A percentile compares a stretch with the other conserved stretches of the same genome.
phyloP scores from a whole-genome alignment of 2,329 filamentous ascomycete genomes.

The Juglanconis sp. region DNA sequence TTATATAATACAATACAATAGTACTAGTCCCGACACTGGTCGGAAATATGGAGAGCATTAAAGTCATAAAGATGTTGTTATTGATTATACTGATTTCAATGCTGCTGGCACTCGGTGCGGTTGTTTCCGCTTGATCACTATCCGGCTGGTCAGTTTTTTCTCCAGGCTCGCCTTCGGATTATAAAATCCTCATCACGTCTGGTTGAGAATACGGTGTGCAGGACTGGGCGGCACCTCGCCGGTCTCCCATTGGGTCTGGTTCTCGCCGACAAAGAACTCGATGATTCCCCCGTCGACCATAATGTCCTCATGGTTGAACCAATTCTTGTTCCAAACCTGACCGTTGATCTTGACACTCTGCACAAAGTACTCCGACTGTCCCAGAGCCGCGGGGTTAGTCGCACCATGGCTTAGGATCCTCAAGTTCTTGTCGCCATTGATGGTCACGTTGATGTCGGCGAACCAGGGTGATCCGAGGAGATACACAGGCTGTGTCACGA shows the following conservation, averaged over 20 bases:
- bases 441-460: constrained; percentile 52
- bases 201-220: constrained; percentile 18
- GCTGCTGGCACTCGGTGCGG: too few relatives aligned
- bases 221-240: constrained; percentile 50
- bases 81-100: too few relatives aligned
- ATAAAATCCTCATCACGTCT: not conserved
- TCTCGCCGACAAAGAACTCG: constrained; percentile 43
- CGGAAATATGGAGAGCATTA: too few relatives aligned
- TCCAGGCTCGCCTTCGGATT: too few relatives aligned
- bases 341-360: constrained; percentile 53
- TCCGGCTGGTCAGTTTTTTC: too few relatives aligned
- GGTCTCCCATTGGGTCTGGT: constrained; percentile 42
- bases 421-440: constrained; percentile 43
- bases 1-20: too few relatives aligned
- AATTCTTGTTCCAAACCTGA: constrained; percentile 48
- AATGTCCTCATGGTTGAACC: constrained; percentile 52
- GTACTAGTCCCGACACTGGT: too few relatives aligned
- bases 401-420: constrained; percentile 42
- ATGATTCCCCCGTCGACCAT: constrained; percentile 41
- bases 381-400: constrained; percentile 26
- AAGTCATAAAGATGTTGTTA: too few relatives aligned
- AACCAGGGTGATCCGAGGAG: constrained; percentile 69
- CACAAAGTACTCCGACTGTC: constrained; percentile 44
- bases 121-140: too few relatives aligned
- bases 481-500: constrained; percentile 67